Percentiles rank a stretch among this genome's conserved stretches.
Evolutionary conservation across 1,284 basidiomycete species (phyloP).

Genomic region (Kalmanozyma brasiliensis): DNA sequence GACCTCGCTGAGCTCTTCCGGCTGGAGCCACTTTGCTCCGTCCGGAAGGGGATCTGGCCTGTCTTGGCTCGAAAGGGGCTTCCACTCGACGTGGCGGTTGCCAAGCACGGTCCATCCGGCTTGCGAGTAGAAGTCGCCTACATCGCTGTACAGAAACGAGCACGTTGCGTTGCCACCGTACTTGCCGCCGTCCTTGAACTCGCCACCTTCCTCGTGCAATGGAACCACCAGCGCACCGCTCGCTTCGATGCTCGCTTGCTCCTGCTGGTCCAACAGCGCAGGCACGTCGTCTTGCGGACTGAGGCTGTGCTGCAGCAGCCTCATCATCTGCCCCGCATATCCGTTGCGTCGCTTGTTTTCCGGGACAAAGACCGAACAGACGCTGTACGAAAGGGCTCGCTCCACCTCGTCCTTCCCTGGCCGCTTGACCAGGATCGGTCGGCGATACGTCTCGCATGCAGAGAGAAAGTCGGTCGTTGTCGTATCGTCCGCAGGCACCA

Average conservation of each 20-base stretch:
- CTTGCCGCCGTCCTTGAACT: slow-evolving; percentile 58
- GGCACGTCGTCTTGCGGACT: slow-evolving; percentile 12
- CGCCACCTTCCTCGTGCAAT: slow-evolving; percentile 9
- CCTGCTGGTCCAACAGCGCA: background rate
- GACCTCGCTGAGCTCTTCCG: slow-evolving; percentile 24
- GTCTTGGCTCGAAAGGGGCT: slow-evolving; percentile 7
- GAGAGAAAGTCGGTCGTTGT: slow-evolving; percentile 28
- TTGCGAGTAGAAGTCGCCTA: slow-evolving; percentile 73
- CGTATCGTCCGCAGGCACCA: slow-evolving; percentile 29
- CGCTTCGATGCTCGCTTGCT: background rate
- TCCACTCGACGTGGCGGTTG: slow-evolving; percentile 40
- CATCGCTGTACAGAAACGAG: slow-evolving; percentile 76
- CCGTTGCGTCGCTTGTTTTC: slow-evolving; percentile 70
- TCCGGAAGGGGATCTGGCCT: background rate
- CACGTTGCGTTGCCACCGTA: slow-evolving; percentile 69
- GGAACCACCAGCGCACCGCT: slow-evolving; percentile 4
- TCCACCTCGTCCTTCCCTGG: slow-evolving; percentile 17
- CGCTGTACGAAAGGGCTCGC: slow-evolving; percentile 21
- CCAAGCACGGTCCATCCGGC: slow-evolving; percentile 68
- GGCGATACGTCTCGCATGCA: slow-evolving; percentile 40
- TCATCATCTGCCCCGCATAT: slow-evolving; percentile 73
- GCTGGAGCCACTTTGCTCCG: slow-evolving; percentile 16
- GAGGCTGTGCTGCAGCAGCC: slow-evolving; percentile 72
- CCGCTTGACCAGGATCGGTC: slow-evolving; percentile 25
- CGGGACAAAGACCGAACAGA: slow-evolving; percentile 71